Evolutionary conservation across 768 basidiomycete genomes (phyloP).

Genomic region (Psilocybe subaeruginosa): DNA sequence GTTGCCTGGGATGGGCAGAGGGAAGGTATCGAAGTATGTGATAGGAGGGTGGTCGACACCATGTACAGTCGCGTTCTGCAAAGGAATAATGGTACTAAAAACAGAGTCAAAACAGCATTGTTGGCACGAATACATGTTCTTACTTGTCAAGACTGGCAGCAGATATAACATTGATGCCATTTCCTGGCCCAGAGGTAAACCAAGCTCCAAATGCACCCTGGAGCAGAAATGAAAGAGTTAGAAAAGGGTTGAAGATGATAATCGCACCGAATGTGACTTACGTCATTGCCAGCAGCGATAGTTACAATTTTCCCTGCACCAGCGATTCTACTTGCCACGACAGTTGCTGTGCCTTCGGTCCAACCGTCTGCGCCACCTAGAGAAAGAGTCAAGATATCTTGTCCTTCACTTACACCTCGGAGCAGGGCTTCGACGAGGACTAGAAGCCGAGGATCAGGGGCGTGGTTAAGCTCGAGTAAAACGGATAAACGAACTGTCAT

Average conservation of each 20-base stretch:
- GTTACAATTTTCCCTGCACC: constrained; percentile 61
- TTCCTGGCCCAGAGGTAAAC: constrained; percentile 57
- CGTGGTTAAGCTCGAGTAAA: background rate
- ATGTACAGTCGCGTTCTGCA: constrained; percentile 56
- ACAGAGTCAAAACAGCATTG: background rate
- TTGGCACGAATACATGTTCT: constrained; percentile 5
- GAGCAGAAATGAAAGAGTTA: background rate
- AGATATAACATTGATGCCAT: constrained; percentile 59
- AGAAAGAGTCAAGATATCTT: constrained; percentile 70
- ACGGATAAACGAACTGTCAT: constrained; percentile 45
- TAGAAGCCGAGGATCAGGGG: constrained; percentile 4
- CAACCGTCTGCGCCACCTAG: constrained; percentile 66
- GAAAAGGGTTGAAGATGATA: background rate
- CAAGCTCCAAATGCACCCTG: constrained; percentile 62
- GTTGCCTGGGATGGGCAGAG: constrained; percentile 46
- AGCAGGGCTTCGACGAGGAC: constrained; percentile 53
- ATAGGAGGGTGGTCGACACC: constrained; percentile 52
- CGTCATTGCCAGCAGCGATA: constrained; percentile 62
- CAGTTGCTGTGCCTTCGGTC: constrained; percentile 56
- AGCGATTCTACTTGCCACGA: constrained; percentile 62
- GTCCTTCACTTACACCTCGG: constrained; percentile 50
- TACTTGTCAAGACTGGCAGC: constrained; percentile 59
- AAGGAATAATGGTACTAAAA: constrained; percentile 52
- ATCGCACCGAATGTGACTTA: constrained; percentile 16
- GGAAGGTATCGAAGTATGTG: constrained; percentile 55